phyloP scores from a whole-genome alignment of 352 stramenopile species.

The Plasmopara muralis region DNA sequence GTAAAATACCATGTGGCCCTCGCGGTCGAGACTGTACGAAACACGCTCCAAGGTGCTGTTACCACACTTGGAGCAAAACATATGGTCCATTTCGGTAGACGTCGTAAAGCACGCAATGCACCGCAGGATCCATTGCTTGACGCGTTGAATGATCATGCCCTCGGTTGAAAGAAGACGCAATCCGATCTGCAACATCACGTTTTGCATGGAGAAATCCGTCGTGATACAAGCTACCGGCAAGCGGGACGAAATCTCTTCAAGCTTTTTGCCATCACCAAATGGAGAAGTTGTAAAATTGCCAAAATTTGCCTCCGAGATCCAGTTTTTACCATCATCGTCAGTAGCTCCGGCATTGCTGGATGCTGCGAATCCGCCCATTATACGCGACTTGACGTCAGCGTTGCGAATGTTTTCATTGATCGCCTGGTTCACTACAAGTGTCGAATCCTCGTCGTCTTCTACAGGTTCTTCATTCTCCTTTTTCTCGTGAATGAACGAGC shows the following conservation, averaged over 20 bases:
- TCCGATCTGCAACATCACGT: conserved; percentile 87
- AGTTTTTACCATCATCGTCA: conserved; percentile 86
- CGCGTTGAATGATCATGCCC: conserved; percentile 81
- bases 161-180: conserved; percentile 72
- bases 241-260: conserved; percentile 49
- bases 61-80: conserved; percentile 97
- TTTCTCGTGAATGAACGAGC: conserved; percentile 64
- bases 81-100: conserved; percentile 86
- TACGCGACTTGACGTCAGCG: conserved; percentile 81
- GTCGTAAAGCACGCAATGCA: conserved; percentile 96
- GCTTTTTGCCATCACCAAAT: conserved; percentile 64
- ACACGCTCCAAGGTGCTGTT: conserved; percentile 94
- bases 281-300: conserved; percentile 57
- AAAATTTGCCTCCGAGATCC: conserved; percentile 68
- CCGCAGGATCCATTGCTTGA: conserved; percentile 95
- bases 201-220: conserved; percentile 88
- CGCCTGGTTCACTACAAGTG: conserved; percentile 30
- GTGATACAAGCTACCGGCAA: conserved; percentile 75
- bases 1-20: conserved; percentile 87
- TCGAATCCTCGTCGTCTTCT: conserved; percentile 12
- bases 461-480: conserved; percentile 10
- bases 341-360: conserved; percentile 67
- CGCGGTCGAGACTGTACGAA: conserved; percentile 90
- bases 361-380: conserved; percentile 74
- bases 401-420: conserved; percentile 55